Base-by-base conservation (phyloP, 2,329 filamentous ascomycete genomes). In the Curvularia eragrostidis region DNA sequence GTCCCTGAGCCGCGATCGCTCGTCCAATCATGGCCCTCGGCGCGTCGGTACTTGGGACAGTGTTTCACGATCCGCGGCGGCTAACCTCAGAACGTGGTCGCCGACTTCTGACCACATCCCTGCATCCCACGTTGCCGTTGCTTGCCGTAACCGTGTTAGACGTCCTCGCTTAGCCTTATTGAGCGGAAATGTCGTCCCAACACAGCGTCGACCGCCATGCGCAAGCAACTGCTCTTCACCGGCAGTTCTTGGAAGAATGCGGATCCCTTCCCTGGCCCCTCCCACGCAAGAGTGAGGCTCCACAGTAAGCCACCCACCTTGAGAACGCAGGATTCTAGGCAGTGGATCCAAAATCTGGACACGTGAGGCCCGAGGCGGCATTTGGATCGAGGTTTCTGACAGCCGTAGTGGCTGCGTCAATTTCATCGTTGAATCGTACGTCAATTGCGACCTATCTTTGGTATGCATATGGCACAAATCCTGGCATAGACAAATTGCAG, bases 11-110 rank as follows among this genome's bases (percentile, higher is more conserved):
- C 55, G 46, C 21, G 43, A n/a, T 38, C 23, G 21, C 9, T 38
- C 23, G 12, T 24, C 44, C 50, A 57, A 43, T 53, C 23, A 54
- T 12, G 30, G 5, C 2, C n/a, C 12, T 10, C 21, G 32, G 46
- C 47, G 46, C 61, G 54, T 52, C 58, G 56, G 64, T 30, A 52
- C 43, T 54, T 54, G 26, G 9, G n/a, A 32, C 3, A 13, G 26
- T 43, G 59, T 59, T 59, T 62, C 56, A 60, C 56, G 47, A 60
- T 52, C 38, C 46, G 30, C 46, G 38, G 50, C 30, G 38, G 50
- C 30, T 54, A 50, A 51, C 34, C 36, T 39, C 32, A 56, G 42
- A n/a, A 13, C 34, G 19, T 34, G 54, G 48, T 62, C 58, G 60
- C 57, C 54, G 51, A 55, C 44, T 41, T 36, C 30, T 51, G 10